Conservation (phyloP, 2,329 filamentous ascomycete genomes). For the Aureobasidium sp. region DNA sequence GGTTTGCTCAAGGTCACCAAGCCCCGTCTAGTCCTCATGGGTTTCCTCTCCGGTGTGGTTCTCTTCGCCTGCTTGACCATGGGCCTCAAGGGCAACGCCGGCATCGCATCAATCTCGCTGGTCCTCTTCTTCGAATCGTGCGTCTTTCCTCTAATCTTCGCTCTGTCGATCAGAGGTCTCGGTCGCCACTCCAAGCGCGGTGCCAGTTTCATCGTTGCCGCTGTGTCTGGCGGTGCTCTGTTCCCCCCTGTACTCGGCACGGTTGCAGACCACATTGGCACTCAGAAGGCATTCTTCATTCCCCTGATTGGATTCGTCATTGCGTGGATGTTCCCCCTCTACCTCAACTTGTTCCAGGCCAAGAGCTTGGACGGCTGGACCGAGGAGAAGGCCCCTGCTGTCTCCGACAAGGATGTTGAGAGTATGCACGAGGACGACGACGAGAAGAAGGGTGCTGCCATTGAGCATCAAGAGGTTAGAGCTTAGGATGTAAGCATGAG, state of each 20-base stretch:
- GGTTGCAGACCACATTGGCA: conserved; percentile 55
- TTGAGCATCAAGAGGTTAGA: conserved; percentile 1
- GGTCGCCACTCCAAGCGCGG: conserved; percentile 71
- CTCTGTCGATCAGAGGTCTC: conserved; percentile 66
- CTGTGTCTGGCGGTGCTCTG: conserved; percentile 62
- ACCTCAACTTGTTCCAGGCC: conserved; percentile 55
- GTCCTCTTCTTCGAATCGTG: conserved; percentile 77
- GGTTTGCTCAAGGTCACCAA: conserved; percentile 58
- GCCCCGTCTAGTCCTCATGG: conserved; percentile 61
- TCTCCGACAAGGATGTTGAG: conserved; percentile 26
- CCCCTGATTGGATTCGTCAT: conserved; percentile 46
- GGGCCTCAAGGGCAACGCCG: conserved; percentile 4
- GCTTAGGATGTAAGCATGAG: not conserved
- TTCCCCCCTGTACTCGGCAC: conserved; percentile 64
- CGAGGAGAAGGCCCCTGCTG: conserved; percentile 38
- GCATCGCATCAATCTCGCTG: conserved; percentile 39
- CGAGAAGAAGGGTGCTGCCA: conserved; percentile 7
- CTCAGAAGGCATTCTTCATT: conserved; percentile 56
- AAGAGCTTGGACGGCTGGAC: conserved; percentile 49
- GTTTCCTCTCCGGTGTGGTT: conserved; percentile 51
- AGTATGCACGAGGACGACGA: not conserved
- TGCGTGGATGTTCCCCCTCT: conserved; percentile 37
- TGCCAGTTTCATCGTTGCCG: conserved; percentile 62
- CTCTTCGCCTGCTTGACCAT: conserved; percentile 4
- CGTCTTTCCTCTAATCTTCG: conserved; percentile 73